phyloP scores from a whole-genome alignment of 2,329 filamentous ascomycete genomes.

The Verticillium isaacii region DNA sequence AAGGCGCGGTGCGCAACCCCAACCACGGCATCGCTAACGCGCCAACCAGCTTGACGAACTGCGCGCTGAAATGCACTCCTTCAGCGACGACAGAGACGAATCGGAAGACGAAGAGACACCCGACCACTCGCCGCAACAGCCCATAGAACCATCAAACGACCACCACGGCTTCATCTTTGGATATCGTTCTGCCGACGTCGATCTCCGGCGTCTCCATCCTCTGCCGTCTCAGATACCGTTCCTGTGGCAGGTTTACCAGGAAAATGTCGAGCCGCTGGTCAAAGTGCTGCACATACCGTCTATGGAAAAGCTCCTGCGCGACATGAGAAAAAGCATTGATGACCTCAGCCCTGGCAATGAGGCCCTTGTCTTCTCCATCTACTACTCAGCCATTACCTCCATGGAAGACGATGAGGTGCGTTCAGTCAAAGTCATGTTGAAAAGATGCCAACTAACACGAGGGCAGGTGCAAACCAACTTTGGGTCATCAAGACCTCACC shows the following conservation, averaged over 20 bases:
- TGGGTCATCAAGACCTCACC: constrained; percentile 35
- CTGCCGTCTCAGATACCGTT: constrained; percentile 58
- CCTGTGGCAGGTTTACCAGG: constrained; percentile 67
- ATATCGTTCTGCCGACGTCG: constrained; percentile 65
- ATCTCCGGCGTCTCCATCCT: constrained; percentile 61
- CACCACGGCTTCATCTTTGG: constrained; percentile 71
- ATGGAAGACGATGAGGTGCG: constrained; percentile 53
- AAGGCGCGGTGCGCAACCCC: not conserved
- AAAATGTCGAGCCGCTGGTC: constrained; percentile 69
- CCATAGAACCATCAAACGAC: constrained; percentile 30
- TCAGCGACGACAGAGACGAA: constrained; percentile 47
- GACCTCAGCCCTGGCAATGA: constrained; percentile 53
- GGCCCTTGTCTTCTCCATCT: constrained; percentile 60
- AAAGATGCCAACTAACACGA: not conserved
- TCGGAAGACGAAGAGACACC: constrained; percentile 56
- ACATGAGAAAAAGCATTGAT: constrained; percentile 54
- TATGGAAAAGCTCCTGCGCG: constrained; percentile 55
- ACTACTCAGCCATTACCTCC: constrained; percentile 53
- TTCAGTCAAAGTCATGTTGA: not conserved
- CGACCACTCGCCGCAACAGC: constrained; percentile 31
- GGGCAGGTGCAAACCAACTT: constrained; percentile 33
- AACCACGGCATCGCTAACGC: not conserved
- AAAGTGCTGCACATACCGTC: constrained; percentile 69
- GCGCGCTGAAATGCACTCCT: constrained; percentile 31
- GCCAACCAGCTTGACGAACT: constrained; percentile 32